Percentiles rank a stretch among this genome's conserved stretches.
Conservation (phyloP, 2,329 filamentous ascomycete species). For the Dactylella cylindrospora region DNA sequence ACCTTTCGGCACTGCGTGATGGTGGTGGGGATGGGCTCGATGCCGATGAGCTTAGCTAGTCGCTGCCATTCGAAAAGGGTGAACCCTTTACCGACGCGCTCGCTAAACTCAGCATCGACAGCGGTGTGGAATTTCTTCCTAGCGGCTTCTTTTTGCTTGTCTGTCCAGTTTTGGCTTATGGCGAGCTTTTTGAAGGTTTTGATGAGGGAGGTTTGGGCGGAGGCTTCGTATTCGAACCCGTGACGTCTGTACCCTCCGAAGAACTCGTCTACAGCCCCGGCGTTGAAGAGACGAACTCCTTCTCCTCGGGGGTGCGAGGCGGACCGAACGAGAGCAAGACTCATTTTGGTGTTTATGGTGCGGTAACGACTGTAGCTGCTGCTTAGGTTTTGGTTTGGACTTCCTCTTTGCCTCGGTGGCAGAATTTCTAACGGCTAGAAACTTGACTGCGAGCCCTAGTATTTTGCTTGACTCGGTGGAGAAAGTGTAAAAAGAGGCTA, state of each 20-base stretch:
- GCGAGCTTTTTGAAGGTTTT: conserved; percentile 30
- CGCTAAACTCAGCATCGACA: conserved; percentile 25
- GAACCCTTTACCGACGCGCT: conserved; percentile 18
- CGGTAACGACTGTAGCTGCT: too few species aligned
- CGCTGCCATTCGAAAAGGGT: conserved; percentile 20
- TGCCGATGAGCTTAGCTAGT: conserved; percentile 34
- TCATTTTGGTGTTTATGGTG: conserved; percentile 5
- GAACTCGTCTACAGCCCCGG: conserved; percentile 25
- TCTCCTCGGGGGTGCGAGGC: too few species aligned
- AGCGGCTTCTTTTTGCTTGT: background rate
- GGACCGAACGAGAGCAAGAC: background rate
- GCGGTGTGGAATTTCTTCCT: conserved; percentile 25
- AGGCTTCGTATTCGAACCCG: conserved; percentile 10
- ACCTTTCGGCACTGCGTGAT: conserved; percentile 38
- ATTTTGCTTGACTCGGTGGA: too few species aligned
- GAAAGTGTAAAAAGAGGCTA: too few species aligned
- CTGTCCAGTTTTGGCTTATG: conserved; percentile 15
- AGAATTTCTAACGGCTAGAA: too few species aligned
- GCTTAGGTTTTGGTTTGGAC: too few species aligned
- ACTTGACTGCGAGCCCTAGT: too few species aligned
- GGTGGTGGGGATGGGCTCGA: conserved; percentile 16
- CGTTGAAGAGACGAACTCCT: conserved; percentile 25
- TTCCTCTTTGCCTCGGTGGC: too few species aligned
- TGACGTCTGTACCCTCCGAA: conserved; percentile 12
- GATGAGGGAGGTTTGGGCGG: conserved; percentile 16